Percentiles rank a stretch among this genome's conserved stretches.
phyloP scores from a whole-genome alignment of 495 filamentous ascomycete species.

The Penicillium tannophilum region DNA sequence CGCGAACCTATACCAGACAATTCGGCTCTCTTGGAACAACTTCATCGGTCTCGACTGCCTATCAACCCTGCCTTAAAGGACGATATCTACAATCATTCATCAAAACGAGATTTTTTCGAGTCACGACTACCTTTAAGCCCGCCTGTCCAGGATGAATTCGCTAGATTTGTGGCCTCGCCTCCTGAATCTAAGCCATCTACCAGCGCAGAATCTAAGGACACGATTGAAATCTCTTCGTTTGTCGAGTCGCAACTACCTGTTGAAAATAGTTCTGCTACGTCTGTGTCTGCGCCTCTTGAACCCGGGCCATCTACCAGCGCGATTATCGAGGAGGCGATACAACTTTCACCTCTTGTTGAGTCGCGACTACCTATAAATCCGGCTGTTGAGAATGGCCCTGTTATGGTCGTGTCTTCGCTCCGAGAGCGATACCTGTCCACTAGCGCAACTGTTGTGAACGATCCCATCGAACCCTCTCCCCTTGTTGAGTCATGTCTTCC shows the following conservation, averaged over 20 bases:
- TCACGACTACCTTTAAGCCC: constrained; percentile 1
- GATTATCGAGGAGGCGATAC: no score
- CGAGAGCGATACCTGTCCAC: neutral
- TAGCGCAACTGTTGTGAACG: neutral
- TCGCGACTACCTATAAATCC: constrained; percentile 15
- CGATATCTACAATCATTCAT: constrained; percentile 3
- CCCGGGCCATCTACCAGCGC: neutral
- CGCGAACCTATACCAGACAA: neutral
- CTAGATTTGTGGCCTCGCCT: neutral
- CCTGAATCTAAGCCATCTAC: neutral
- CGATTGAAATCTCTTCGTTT: neutral
- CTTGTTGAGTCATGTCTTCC: constrained; percentile 5
- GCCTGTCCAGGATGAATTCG: neutral
- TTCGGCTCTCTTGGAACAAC: neutral
- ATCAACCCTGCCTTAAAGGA: constrained; percentile 36
- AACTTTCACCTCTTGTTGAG: neutral
- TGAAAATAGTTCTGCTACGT: neutral
- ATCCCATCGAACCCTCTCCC: neutral
- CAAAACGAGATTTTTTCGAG: neutral
- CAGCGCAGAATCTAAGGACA: neutral
- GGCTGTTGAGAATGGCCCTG: neutral
- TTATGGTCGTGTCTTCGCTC: neutral
- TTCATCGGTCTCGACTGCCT: constrained; percentile 12
- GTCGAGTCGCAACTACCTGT: neutral
- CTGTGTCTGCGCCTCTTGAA: neutral